A percentile compares a stretch with the other conserved stretches of the same genome.
Evolutionary conservation across 139 green algal genomes (phyloP).

Genomic region (Auxenochlorella pyrenoidosa): DNA sequence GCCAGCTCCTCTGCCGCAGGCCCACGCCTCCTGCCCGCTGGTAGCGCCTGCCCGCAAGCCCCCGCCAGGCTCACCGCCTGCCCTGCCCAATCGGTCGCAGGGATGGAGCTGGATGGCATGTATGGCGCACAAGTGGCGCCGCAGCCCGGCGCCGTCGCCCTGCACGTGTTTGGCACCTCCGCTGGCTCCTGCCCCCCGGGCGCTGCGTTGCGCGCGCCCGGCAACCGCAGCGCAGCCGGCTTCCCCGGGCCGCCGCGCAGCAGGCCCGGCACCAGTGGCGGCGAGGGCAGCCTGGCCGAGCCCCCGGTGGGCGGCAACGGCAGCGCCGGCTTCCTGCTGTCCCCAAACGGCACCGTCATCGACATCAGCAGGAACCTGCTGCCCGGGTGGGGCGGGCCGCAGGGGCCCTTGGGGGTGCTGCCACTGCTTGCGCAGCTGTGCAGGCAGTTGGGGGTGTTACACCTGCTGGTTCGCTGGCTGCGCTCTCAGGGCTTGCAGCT

Average conservation of each 20-base stretch:
- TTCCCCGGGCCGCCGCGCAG: background rate
- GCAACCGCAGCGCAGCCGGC: background rate
- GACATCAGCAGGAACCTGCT: conserved; percentile 14
- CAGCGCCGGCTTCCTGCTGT: conserved; percentile 11
- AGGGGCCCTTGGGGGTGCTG: background rate
- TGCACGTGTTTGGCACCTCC: conserved; percentile 59
- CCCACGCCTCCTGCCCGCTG: too few species aligned
- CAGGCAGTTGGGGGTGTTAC: background rate
- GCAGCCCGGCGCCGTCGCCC: conserved; percentile 1
- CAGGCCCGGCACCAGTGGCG: too few species aligned
- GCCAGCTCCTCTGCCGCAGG: too few species aligned
- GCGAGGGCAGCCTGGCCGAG: background rate
- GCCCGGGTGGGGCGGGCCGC: background rate
- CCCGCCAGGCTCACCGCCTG: too few species aligned
- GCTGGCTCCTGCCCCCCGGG: conserved; percentile 59
- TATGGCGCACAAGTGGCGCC: conserved; percentile 27
- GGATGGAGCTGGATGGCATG: conserved; percentile 14
- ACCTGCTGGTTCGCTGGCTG: too few species aligned
- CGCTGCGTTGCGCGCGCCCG: background rate
- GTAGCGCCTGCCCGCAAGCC: too few species aligned
- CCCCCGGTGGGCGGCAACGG: background rate
- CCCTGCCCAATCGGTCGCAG: background rate
- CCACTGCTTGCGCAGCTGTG: background rate
- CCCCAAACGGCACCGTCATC: conserved; percentile 6
- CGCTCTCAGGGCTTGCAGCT: too few species aligned